Evolutionary conservation across 441 rosid species (phyloP).

Genomic region (Pelargonium myrrhifolium): DNA sequence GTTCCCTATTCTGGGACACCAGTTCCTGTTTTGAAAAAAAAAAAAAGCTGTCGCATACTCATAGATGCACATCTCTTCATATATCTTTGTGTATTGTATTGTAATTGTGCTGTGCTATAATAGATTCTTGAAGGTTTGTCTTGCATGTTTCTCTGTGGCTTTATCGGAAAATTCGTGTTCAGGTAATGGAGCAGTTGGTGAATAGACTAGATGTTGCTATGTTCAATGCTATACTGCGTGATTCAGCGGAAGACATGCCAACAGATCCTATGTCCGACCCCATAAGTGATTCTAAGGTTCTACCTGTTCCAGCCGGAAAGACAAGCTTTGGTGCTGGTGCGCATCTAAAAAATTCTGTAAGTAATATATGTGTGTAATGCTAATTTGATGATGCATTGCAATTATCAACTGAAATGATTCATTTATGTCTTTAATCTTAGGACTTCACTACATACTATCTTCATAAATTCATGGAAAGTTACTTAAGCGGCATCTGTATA

Average conservation of each 20-base stretch:
- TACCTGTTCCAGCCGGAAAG: conserved; percentile 75
- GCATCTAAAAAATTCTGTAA: conserved; percentile 77
- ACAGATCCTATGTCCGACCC: conserved; percentile 99
- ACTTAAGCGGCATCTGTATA: no score
- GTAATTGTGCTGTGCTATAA: conserved; percentile 2
- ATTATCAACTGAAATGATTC: no score
- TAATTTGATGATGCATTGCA: no score
- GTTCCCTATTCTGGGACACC: neutral
- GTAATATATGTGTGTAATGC: conserved; percentile 17
- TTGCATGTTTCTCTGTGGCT: neutral
- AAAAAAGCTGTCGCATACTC: neutral
- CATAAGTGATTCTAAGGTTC: conserved; percentile 67
- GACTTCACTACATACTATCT: no score
- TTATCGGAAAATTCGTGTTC: conserved; percentile 12
- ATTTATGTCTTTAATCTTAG: no score
- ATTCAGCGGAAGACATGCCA: conserved; percentile 78
- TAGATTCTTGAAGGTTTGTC: conserved; percentile 1
- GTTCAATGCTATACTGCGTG: conserved; percentile 97
- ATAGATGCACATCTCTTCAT: neutral
- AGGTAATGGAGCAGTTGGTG: conserved; percentile 97
- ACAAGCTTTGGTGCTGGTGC: conserved; percentile 96
- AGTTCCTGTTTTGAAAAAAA: neutral
- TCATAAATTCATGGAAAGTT: no score
- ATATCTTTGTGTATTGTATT: neutral
- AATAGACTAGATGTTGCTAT: conserved; percentile 89